Evolutionary conservation across 129 eudicot genomes (phyloP), one percentile per base, ranked within the genome.

Genomic region (Pittosporum tobira): DNA sequence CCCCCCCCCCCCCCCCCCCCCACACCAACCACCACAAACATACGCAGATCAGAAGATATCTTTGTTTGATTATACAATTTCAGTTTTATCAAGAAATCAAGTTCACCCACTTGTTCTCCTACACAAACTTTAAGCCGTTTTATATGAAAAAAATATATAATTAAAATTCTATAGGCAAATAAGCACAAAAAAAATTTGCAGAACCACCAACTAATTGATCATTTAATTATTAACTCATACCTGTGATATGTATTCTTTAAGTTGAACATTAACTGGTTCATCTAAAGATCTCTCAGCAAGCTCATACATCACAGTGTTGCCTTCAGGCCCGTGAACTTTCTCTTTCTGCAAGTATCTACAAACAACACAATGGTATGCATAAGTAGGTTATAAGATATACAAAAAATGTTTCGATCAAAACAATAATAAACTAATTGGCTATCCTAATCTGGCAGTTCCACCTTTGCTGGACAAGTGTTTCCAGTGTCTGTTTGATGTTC

Each of bases 381-480:
- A 59, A 67, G 61, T 63, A 46, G 10, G 36, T 46, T 37, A 34
- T 48, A 48, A 14, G 9, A 53, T 20, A 30, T 14, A 55, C 1
- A n/a, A 19, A n/a, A 6, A 10, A 31, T 23, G 19, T 18, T 30
- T 19, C 26, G 13, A 1, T 15, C 2, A 10, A 58, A 37, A 9
- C n/a, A 20, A 36, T 28, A 57, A 57, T 23, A 34, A 18, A 57
- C 12, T 15, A 63, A 6, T 1, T 45, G 48, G 38, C 47, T 57
- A 37, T 24, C 47, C n/a, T 38, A 1, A 56, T 44, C 12, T 28
- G 5, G 28, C 27, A 57, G 38, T 59, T 29, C 51, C 58, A 91
- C 99, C 96, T 87, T 69, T 91, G 99, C 37, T 91, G 96, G 45
- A 87, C 90, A 61, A 91, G 96, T 68, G 81, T 62, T 73, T 91